These are phyloP conservation scores for Lactarius quietus DNA, from an alignment of 768 basidiomycete species.

Conservation along the genomic window DNA sequence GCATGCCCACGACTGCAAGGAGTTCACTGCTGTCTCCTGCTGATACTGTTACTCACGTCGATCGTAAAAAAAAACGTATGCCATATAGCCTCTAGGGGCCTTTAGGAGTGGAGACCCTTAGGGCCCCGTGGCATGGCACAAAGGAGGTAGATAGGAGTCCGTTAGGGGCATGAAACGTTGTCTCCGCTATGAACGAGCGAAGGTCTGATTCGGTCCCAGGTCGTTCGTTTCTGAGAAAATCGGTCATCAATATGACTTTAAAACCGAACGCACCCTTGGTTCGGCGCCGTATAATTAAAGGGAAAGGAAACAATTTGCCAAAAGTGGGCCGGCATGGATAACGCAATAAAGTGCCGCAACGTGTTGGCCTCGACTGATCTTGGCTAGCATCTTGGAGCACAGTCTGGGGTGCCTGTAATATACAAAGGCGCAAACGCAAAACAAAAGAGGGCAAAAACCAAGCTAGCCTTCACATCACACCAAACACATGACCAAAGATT, in stretches of 20 bases:
- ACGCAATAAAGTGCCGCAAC: neutral
- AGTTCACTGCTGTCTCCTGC: neutral
- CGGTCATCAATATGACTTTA: constrained; percentile 2
- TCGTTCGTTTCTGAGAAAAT: constrained; percentile 3
- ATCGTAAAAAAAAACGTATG: neutral
- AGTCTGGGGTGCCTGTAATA: neutral
- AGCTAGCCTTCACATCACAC: constrained; percentile 9
- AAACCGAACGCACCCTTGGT: constrained; percentile 1
- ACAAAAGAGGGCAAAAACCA: neutral
- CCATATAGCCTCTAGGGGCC: neutral
- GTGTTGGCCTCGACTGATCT: neutral
- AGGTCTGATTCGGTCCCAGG: neutral
- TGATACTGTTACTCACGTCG: neutral
- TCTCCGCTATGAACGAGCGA: neutral
- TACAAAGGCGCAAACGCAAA: neutral
- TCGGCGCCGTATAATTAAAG: neutral
- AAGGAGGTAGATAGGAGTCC: neutral
- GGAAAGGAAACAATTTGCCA: neutral
- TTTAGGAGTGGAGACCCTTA: neutral
- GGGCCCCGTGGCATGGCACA: neutral
- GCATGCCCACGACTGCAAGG: neutral
- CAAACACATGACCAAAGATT: constrained; percentile 14
- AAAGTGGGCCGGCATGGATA: neutral
- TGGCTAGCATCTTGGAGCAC: neutral
- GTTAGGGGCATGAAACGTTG: neutral